These are phyloP conservation scores for Penicillium crustosum DNA, from an alignment of 2,329 filamentous ascomycete genomes.

Conservation along the genomic window DNA sequence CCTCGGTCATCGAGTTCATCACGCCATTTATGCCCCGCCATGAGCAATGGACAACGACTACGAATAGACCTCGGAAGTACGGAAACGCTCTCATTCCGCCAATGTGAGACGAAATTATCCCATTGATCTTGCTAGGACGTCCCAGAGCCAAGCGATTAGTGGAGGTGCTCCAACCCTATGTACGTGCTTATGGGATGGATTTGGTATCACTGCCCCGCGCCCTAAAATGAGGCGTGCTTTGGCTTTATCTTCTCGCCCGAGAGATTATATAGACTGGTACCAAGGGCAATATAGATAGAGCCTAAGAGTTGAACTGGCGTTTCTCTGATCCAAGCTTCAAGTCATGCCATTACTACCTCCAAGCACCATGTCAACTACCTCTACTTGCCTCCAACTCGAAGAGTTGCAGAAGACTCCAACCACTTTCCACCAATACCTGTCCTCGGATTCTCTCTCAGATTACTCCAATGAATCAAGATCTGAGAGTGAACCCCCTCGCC, in stretches of 20 bases:
- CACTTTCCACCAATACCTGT: constrained; percentile 19
- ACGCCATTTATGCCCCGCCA: constrained; percentile 36
- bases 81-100: constrained; percentile 12
- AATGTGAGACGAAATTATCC: constrained; percentile 12
- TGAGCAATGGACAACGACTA: constrained; percentile 28
- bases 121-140: neutral
- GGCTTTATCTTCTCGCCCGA: constrained; percentile 23
- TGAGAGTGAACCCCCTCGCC: neutral
- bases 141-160: constrained; percentile 8
- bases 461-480: constrained; percentile 2
- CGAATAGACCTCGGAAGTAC: constrained; percentile 4
- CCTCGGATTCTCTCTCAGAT: constrained; percentile 6
- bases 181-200: constrained; percentile 18
- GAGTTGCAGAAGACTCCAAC: constrained; percentile 16
- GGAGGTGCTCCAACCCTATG: constrained; percentile 12
- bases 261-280: constrained; percentile 9
- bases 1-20: constrained; percentile 17
- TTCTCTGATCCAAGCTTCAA: constrained; percentile 1
- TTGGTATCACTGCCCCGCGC: constrained; percentile 23
- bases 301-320: neutral
- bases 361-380: constrained; percentile 27
- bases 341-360: constrained; percentile 19
- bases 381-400: constrained; percentile 25
- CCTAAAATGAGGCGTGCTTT: constrained; percentile 12
- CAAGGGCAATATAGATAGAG: constrained; percentile 17